Evolutionary conservation across 2,329 filamentous ascomycete species (phyloP).

Genomic region (Shiraia sp.): DNA sequence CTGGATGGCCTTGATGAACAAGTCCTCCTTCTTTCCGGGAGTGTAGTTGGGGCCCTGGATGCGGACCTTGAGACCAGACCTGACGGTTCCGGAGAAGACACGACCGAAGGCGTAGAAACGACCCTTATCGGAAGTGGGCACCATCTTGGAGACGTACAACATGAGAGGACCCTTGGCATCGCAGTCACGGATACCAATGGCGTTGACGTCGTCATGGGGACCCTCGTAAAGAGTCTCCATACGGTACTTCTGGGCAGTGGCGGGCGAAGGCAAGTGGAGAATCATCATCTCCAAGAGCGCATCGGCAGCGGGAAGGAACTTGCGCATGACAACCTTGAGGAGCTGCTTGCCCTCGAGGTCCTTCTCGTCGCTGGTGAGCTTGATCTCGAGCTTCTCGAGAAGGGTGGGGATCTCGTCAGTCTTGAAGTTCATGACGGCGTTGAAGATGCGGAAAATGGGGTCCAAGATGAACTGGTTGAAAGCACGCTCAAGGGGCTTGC

Average conservation of each 20-base stretch:
- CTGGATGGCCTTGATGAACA: conserved; percentile 99
- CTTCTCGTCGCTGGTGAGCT: conserved; percentile 83
- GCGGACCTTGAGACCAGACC: conserved; percentile 98
- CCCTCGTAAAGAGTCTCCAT: conserved; percentile 98
- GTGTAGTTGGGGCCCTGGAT: conserved; percentile 99
- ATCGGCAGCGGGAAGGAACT: conserved; percentile 97
- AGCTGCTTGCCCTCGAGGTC: conserved; percentile 97
- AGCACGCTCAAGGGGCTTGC: conserved; percentile 90
- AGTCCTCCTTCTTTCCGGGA: conserved; percentile 97
- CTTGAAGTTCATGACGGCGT: conserved; percentile 97
- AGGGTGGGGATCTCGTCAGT: conserved; percentile 85
- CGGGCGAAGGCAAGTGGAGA: conserved; percentile 94
- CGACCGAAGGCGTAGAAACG: conserved; percentile 99
- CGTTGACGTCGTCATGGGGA: conserved; percentile 87
- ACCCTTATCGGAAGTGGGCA: conserved; percentile 98
- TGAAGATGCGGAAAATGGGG: conserved; percentile 99
- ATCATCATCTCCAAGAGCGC: conserved; percentile 99
- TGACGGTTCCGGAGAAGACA: conserved; percentile 99
- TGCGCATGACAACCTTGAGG: conserved; percentile 97
- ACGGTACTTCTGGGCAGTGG: conserved; percentile 97
- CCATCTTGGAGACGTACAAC: conserved; percentile 99
- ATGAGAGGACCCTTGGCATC: conserved; percentile 98
- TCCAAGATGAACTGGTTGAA: conserved; percentile 99
- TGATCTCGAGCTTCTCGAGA: conserved; percentile 91
- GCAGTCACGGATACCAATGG: conserved; percentile 97